Conservation (phyloP, 306 rosid genomes). For the Mimosa pudica region DNA sequence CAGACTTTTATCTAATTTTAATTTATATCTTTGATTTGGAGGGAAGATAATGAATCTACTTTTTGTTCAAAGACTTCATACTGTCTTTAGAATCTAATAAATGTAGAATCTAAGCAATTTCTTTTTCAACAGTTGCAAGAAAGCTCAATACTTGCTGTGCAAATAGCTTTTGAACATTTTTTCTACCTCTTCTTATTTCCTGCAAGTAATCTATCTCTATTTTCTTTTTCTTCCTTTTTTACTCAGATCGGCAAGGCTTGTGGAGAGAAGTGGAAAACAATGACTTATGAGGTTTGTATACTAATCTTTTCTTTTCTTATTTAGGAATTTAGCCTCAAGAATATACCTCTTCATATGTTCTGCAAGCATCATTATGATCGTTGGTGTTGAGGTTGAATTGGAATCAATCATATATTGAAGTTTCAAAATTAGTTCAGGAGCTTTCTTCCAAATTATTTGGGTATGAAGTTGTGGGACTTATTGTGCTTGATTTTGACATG, state of each 20-base stretch:
- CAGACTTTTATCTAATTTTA: constrained; percentile 5
- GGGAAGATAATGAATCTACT: constrained; percentile 27
- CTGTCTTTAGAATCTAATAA: constrained; percentile 7
- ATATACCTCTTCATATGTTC: background rate
- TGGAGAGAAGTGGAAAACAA: constrained; percentile 97
- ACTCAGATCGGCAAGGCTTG: constrained; percentile 95
- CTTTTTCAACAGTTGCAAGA: constrained; percentile 19
- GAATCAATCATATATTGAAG: constrained; percentile 21
- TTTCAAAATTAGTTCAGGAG: constrained; percentile 7
- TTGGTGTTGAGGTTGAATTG: constrained; percentile 24
- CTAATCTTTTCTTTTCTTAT: constrained; percentile 23
- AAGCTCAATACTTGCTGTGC: constrained; percentile 16
- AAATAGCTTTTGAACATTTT: background rate
- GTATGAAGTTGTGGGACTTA: constrained; percentile 5
- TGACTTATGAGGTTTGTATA: constrained; percentile 79
- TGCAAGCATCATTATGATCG: constrained; percentile 17
- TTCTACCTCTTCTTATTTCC: background rate
- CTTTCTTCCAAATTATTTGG: constrained; percentile 6
- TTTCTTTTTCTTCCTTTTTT: constrained; percentile 32
- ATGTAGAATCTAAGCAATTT: background rate
- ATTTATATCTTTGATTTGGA: constrained; percentile 27
- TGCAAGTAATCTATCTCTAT: constrained; percentile 24
- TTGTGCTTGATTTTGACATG: constrained; percentile 8
- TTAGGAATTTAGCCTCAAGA: constrained; percentile 5
- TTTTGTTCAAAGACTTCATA: constrained; percentile 10